These are phyloP conservation scores for Dictyostelium brefeldianum DNA, from an alignment of 78 protist species.

Conservation along the genomic window DNA sequence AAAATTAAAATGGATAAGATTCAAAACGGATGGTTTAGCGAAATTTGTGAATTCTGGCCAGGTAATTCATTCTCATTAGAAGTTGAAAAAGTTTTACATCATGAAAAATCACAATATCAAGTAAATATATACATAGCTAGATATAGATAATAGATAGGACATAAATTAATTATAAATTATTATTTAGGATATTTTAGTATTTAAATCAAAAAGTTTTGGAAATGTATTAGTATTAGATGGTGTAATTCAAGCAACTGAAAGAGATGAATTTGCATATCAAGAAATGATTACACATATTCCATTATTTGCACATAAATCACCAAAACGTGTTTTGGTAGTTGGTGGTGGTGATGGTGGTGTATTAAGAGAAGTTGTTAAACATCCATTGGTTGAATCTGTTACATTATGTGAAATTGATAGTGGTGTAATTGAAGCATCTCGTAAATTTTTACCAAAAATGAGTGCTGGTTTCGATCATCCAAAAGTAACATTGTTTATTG, in stretches of 20 bases:
- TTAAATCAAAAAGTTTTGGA: slow-evolving; percentile 94
- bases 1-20: slow-evolving; percentile 74
- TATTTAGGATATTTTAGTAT: slow-evolving; percentile 72
- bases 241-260: slow-evolving; percentile 95
- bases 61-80: slow-evolving; percentile 90
- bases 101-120: slow-evolving; percentile 91
- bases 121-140: slow-evolving; percentile 20
- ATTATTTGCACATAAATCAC: slow-evolving; percentile 92
- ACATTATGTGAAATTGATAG: slow-evolving; percentile 94
- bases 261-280: slow-evolving; percentile 98
- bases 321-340: slow-evolving; percentile 93
- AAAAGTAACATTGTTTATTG: slow-evolving; percentile 81
- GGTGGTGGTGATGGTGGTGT: slow-evolving; percentile 99
- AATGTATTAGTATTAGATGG: slow-evolving; percentile 96
- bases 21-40: slow-evolving; percentile 89
- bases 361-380: slow-evolving; percentile 93
- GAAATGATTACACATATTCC: slow-evolving; percentile 98
- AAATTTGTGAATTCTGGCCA: slow-evolving; percentile 86
- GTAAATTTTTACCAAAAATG: slow-evolving; percentile 86
- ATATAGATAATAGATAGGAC: too few species aligned
- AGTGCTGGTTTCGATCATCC: slow-evolving; percentile 91
- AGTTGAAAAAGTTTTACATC: slow-evolving; percentile 92
- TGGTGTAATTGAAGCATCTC: slow-evolving; percentile 90
- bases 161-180: neutral
- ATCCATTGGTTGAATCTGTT: slow-evolving; percentile 87